Evolutionary conservation across 169 alveolate species (phyloP), one percentile per base, ranked within the genome.

Genomic region (Plasmodium sp.): DNA sequence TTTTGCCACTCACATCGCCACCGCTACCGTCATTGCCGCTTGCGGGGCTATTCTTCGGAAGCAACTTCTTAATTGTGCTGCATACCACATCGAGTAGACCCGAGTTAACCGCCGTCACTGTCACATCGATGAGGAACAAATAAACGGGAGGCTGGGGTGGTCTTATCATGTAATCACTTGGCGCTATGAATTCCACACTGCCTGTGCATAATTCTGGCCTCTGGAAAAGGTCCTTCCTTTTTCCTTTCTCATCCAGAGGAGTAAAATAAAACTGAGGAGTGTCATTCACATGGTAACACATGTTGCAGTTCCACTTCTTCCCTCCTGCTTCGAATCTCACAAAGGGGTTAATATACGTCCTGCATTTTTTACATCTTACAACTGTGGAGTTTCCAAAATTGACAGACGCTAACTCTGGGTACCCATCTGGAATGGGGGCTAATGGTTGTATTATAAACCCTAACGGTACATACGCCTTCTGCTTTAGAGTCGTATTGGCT

Each of bases 111-210:
- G 99, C 97, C 22, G 97, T 96, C 71, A 96, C 95, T 9, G 99
- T 97, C 62, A 98, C 99, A 92, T 98, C 99, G 56, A 98, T 93
- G 33, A 97, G 93, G 84, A 97, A 97, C 93, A 99, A 96, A 93
- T 96, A 99, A n/a, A 98, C 98, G 3, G 99, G 99, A 3, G 99
- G 99, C 97, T 98, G 99, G 4, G 99, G 99, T 2, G 99, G 99
- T 58, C 99, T 96, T 36, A 97, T 98, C 99, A 98, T 99, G 94
- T 99, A 99, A 96, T 98, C 99, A 56, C 98, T 98, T 18, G 99
- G 98, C 16, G 99, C 99, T 45, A 98, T 96, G 93, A 98, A 98
- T 84, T 99, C 99, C 79, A 98, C 98, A 75, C 99, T 98, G 5
- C 99, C 99, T 54, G 95, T 92, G 72, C 96, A 96, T 84, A 99